Base-by-base conservation (phyloP, 2,329 filamentous ascomycete genomes). In the Tolypocladium capitatum region DNA sequence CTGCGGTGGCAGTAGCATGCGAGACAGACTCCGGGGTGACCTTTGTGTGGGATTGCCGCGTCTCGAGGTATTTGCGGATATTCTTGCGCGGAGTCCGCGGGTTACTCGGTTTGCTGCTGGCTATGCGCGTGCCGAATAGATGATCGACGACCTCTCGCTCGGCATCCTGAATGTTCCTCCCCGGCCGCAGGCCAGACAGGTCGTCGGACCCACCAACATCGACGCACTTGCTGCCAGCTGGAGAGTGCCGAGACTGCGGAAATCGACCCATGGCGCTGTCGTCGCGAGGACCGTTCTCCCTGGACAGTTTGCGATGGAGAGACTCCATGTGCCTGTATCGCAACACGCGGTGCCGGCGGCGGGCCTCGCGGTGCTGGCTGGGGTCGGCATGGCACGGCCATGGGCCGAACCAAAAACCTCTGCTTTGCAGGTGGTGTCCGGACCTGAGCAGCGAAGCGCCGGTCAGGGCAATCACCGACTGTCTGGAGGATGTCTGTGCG, bases 331-430 rank as follows among this genome's bases (percentile, higher is more conserved):
- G 71, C 49, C 68, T 73, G 53, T 73, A 68, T 41, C 68, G 71
- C 11, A 69, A 35, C 4, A 57, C 51, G 46, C 68, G 66, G 51
- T 69, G 63, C 13, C 69, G 73, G 40, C 68, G 70, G 45, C 68
- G 68, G 30, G 68, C 51, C 46, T 75, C 69, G 40, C 63, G 66
- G 35, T 67, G 64, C 20, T 63, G 60, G 18, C 70, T 64, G 14
- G 63, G 58, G 51, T 73, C 67, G 28, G 67, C 53, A 41, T 66
- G 66, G 30, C 63, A 66, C 8, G 68, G 65, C 69, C 73, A 76
- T 18, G 67, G 53, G 46, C 66, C 69, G 49, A 78, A 69, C 50
- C 73, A 71, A 51, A 77, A 75, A 33, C 56, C 57, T 33, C 77
- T 71, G 54, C 40, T 50, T 47, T 61, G 60, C 16, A 52, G 46